These are phyloP conservation scores for Lachnellula hyalina DNA, from an alignment of 2,329 filamentous ascomycete genomes.

Conservation along the genomic window DNA sequence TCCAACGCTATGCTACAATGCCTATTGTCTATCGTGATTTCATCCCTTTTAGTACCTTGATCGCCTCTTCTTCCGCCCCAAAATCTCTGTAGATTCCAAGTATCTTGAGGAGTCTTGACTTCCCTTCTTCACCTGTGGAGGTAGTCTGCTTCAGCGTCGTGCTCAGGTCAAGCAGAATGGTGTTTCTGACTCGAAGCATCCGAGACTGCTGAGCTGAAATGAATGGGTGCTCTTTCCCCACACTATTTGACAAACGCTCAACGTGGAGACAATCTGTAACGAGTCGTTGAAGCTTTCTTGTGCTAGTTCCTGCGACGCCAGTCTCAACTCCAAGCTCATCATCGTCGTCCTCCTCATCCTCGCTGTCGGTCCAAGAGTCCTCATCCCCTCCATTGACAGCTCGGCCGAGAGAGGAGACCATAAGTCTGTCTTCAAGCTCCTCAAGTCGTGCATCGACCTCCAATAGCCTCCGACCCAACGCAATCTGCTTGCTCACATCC, in stretches of 20 bases:
- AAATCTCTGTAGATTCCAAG: conserved; percentile 57
- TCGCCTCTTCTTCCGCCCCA: conserved; percentile 53
- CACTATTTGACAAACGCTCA: conserved; percentile 42
- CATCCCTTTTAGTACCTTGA: conserved; percentile 41
- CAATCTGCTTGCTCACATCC: conserved; percentile 57
- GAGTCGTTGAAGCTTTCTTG: conserved; percentile 44
- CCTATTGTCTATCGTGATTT: conserved; percentile 18
- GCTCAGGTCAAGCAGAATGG: conserved; percentile 59
- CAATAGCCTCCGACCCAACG: conserved; percentile 55
- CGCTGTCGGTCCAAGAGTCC: conserved; percentile 33
- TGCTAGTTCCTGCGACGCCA: conserved; percentile 30
- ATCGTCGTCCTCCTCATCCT: conserved; percentile 35
- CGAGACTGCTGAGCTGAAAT: conserved; percentile 51
- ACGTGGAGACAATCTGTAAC: conserved; percentile 54
- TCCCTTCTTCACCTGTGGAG: conserved; percentile 33
- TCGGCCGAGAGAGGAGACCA: conserved; percentile 39
- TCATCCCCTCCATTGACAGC: conserved; percentile 25
- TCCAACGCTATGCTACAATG: conserved; percentile 41
- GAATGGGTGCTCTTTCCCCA: conserved; percentile 59
- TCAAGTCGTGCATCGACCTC: conserved; percentile 60
- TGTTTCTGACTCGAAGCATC: conserved; percentile 53
- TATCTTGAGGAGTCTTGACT: conserved; percentile 46
- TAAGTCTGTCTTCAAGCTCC: conserved; percentile 58
- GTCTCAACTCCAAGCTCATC: conserved; percentile 20
- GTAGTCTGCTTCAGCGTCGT: conserved; percentile 55